Base-by-base conservation (phyloP, 2,329 filamentous ascomycete genomes). In the Cadophora gregata region DNA sequence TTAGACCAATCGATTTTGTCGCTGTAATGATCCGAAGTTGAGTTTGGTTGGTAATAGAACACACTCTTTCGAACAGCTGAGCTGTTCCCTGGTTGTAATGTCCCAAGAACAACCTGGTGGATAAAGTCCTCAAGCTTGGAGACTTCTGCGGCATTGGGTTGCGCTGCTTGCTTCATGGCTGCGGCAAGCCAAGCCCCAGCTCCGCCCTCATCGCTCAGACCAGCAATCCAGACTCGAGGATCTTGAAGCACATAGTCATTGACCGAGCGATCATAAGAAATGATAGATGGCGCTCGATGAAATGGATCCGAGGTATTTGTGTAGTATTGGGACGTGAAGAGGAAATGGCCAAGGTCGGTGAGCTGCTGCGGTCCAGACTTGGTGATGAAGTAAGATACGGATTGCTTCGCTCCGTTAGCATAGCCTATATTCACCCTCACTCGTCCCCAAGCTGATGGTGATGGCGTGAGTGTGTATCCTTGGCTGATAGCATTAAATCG, bases 181-280 rank as follows among this genome's bases (percentile, higher is more conserved):
- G 84, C 83, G 0, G 86, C 84, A 0, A 88, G 80, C 67, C 83
- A 88, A 0, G 85, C 82, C 0, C 85, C 85, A 0, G 84, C 83
- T 0, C 86, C 86, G 0, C 80, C 86, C 75, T 89, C 86, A 65
- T 88, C 86, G 64, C 85, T 87, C 0, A 89, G 78, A 0, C 86
- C 86, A 0, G 86, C 81, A 4, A 88, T 83, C 86, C 86, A 88
- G 7, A 82, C 85, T 0, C 86, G 80, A 0, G 78, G 65, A 38
- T 85, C 82, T 60, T 84, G 83, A 33, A 77, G 75, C 3, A 85
- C 81, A 27, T 80, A 79, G 8, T 77, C 69, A 6, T 75, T 74
- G 2, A 70, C 80, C 75, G 81, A 85, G 73, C 77, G 83, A 71
- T 89, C 85, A 68, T 87, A 88, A 0, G 82, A 83, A 76, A 88